Conservation (phyloP, 306 rosid genomes). For the Trifolium repens region DNA sequence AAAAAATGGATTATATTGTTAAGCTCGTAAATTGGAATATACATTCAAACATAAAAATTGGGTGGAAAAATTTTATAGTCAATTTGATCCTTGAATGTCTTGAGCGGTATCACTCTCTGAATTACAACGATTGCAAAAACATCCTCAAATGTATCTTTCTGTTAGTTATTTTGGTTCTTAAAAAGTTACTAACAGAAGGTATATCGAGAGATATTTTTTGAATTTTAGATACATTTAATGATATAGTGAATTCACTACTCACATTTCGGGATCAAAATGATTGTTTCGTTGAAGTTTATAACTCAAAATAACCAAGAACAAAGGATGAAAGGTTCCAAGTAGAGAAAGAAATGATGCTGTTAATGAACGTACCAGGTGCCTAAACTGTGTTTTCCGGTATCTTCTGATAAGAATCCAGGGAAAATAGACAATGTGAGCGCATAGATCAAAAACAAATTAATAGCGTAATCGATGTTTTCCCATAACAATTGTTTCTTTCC, state of each 20-base stretch:
- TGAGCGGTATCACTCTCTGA: no score
- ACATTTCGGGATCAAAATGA: background rate
- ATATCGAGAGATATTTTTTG: background rate
- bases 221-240: background rate
- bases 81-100: background rate
- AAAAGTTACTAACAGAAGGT: background rate
- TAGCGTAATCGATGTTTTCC: constrained; percentile 79
- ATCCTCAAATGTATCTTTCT: no score
- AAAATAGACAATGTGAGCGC: constrained; percentile 71
- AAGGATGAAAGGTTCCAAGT: background rate
- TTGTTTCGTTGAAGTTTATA: background rate
- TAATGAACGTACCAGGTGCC: constrained; percentile 67
- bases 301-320: background rate
- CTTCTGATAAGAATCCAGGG: constrained; percentile 94
- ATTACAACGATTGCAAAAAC: no score
- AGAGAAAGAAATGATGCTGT: background rate
- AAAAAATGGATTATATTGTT: background rate
- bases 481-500: constrained; percentile 60
- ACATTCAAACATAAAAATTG: background rate
- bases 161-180: background rate
- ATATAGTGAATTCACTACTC: no score
- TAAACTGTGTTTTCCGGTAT: constrained; percentile 79
- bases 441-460: constrained; percentile 66
- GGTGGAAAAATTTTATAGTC: no score
- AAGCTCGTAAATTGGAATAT: background rate